Evolutionary conservation across 2,329 filamentous ascomycete genomes (phyloP), one percentile per base, ranked within the genome.

Genomic region (Sphaerulina vaccinii): DNA sequence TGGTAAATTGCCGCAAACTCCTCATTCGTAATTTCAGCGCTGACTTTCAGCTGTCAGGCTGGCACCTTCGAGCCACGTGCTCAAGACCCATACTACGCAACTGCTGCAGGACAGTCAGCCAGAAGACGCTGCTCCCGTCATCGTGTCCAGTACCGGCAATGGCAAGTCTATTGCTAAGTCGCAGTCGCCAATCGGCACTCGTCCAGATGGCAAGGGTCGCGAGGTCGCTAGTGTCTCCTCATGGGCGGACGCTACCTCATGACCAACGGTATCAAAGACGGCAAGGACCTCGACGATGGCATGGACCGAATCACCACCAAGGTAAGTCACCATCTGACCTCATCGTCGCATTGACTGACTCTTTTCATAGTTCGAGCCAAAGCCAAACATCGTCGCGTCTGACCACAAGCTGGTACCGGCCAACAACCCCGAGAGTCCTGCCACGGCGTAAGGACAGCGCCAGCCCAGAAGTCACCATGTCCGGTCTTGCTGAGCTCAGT

Each of bases 211-310:
- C 6, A 15, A 18, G 7, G 24, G 45, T 19, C 15, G 7, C 10
- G 7, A 19, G 7, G 15, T 23, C 29, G 15, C n/a, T 15, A 21
- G 15, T 9, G 51, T 55, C 16, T 66, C 62, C 61, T 63, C 62
- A 33, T 35, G 9, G 60, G 58, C 32, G 55, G 55, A 22, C 64
- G 63, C 51, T 65, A 59, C 53, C 11, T 64, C 36, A 55, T 55
- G 49, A 43, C 64, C 36, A 33, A 18, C 4, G 42, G 47, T 41
- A 44, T 58, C 44, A n/a, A 22, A 10, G 15, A 33, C 11, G 16
- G n/a, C 1, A 23, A 36, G 15, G 46, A 44, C 10, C 53, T 35
- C 16, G 32, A 48, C 9, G 13, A 44, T 1, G 36, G 29, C 37
- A 15, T 52, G 22, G 22, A 51, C 15, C 21, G 11, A 15, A 37